Conservation (phyloP, 805 yeast genomes). For the Kuraishia piskuri region DNA sequence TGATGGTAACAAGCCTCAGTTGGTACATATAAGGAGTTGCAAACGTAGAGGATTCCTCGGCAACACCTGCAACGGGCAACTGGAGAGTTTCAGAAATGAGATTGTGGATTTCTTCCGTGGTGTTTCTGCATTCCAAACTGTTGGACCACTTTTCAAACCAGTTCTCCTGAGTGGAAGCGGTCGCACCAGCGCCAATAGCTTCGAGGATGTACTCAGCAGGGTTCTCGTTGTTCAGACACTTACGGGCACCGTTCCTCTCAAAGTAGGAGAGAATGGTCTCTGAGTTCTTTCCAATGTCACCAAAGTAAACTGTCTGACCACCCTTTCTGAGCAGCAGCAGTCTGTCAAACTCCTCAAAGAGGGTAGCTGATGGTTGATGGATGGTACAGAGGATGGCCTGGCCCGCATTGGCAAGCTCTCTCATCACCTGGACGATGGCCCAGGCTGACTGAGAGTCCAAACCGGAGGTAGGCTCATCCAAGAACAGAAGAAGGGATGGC, state of each 20-base stretch:
- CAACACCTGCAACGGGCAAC: slow-evolving; percentile 5
- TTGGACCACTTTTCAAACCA: slow-evolving; percentile 24
- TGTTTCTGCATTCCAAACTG: slow-evolving; percentile 13
- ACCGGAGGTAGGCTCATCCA: slow-evolving; percentile 46
- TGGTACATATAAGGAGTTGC: slow-evolving; percentile 38
- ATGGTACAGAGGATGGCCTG: slow-evolving; percentile 47
- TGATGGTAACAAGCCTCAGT: slow-evolving; percentile 27
- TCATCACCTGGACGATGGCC: slow-evolving; percentile 37
- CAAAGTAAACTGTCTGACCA: slow-evolving; percentile 38
- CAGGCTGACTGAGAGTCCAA: slow-evolving; percentile 42
- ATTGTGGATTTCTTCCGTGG: slow-evolving; percentile 16
- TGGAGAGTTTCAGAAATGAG: slow-evolving; percentile 7
- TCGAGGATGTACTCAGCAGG: slow-evolving; percentile 37
- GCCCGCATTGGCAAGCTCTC: slow-evolving; percentile 35
- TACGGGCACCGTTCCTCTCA: slow-evolving; percentile 28
- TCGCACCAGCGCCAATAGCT: slow-evolving; percentile 36
- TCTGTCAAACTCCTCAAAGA: slow-evolving; percentile 39
- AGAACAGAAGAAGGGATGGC: slow-evolving; percentile 34
- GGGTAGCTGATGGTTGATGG: slow-evolving; percentile 46
- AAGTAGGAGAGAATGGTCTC: slow-evolving; percentile 23
- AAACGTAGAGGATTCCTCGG: slow-evolving; percentile 10
- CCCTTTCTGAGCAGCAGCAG: slow-evolving; percentile 39
- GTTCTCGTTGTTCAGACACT: slow-evolving; percentile 29
- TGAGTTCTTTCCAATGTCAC: slow-evolving; percentile 29
- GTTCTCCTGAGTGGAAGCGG: slow-evolving; percentile 27